These are phyloP conservation scores for Penicillium sp. DNA, from an alignment of 2,329 filamentous ascomycete species.

Conservation along the genomic window DNA sequence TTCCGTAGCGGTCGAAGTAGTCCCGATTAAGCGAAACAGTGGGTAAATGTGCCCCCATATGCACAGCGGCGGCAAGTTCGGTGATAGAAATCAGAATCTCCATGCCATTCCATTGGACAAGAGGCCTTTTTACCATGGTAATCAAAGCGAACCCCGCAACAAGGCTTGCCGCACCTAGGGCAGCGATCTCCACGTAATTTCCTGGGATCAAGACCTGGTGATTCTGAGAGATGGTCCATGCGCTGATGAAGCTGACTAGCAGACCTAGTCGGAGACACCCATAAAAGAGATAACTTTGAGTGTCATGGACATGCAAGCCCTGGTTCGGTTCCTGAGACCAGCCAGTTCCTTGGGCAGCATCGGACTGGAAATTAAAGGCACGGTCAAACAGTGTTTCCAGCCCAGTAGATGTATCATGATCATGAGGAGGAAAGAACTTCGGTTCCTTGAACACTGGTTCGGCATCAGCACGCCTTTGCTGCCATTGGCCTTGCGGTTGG, in stretches of 20 bases:
- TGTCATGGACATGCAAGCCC: conserved; percentile 4
- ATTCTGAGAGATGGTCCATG: conserved; percentile 35
- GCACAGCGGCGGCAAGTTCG: conserved; percentile 38
- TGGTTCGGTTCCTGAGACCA: conserved; percentile 18
- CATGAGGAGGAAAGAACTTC: conserved; percentile 45
- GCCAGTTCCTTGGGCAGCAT: conserved; percentile 23
- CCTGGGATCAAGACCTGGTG: conserved; percentile 31
- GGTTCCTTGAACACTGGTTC: conserved; percentile 43
- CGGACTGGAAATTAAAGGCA: conserved; percentile 41
- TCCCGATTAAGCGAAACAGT: conserved; percentile 29
- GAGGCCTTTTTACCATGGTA: conserved; percentile 37
- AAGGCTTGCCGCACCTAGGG: conserved; percentile 40
- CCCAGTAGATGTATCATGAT: conserved; percentile 44
- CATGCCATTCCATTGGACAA: conserved; percentile 38
- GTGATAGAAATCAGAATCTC: conserved; percentile 40
- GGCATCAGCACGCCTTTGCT: conserved; percentile 14
- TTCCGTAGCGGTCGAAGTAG: conserved; percentile 41
- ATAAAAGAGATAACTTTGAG: conserved; percentile 22
- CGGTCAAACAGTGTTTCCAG: conserved; percentile 47
- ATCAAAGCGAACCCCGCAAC: conserved; percentile 42
- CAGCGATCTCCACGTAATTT: conserved; percentile 38
- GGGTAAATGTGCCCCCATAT: conserved; percentile 37
- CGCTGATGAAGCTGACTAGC: conserved; percentile 28
- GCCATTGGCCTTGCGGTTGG: conserved; percentile 23
- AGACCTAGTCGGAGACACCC: conserved; percentile 32